Conservation (phyloP, 2,329 filamentous ascomycete species). For the Teratosphaeria nubilosa region DNA sequence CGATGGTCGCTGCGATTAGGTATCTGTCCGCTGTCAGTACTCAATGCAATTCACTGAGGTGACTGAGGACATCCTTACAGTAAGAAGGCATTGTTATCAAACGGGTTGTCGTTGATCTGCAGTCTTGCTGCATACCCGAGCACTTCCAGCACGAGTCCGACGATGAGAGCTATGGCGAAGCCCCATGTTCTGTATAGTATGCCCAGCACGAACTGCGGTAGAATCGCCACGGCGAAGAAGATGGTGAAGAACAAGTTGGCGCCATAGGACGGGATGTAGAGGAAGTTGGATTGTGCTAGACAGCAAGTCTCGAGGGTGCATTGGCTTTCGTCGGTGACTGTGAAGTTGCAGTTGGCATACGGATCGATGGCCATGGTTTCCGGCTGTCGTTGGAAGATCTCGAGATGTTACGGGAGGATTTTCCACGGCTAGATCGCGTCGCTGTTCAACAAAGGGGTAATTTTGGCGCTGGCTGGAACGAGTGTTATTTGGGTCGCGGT, state of each 20-base stretch:
- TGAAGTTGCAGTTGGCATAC: slow-evolving; percentile 13
- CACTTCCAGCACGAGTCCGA: slow-evolving; percentile 41
- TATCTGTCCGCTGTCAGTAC: slow-evolving; percentile 29
- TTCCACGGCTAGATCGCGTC: background rate
- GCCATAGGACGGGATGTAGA: slow-evolving; percentile 42
- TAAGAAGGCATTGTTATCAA: slow-evolving; percentile 39
- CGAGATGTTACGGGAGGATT: background rate
- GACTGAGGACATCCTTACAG: slow-evolving; percentile 28
- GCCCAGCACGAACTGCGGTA: slow-evolving; percentile 41
- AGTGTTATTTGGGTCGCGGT: background rate
- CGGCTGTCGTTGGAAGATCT: background rate
- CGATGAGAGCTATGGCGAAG: slow-evolving; percentile 40
- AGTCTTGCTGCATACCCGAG: slow-evolving; percentile 49
- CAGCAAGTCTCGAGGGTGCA: slow-evolving; percentile 23
- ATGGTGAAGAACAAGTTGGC: slow-evolving; percentile 38
- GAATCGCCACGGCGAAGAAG: slow-evolving; percentile 40
- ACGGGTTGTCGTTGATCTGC: slow-evolving; percentile 44
- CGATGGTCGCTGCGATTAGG: slow-evolving; percentile 48
- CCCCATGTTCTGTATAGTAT: slow-evolving; percentile 46
- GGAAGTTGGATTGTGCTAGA: slow-evolving; percentile 32
- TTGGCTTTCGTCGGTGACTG: slow-evolving; percentile 5
- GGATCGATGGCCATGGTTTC: slow-evolving; percentile 9
- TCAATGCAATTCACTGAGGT: background rate
- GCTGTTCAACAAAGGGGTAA: background rate
- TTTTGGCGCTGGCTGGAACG: background rate